These are phyloP conservation scores for Phialemoniopsis sp. DNA, from an alignment of 2,329 filamentous ascomycete genomes.

Conservation along the genomic window DNA sequence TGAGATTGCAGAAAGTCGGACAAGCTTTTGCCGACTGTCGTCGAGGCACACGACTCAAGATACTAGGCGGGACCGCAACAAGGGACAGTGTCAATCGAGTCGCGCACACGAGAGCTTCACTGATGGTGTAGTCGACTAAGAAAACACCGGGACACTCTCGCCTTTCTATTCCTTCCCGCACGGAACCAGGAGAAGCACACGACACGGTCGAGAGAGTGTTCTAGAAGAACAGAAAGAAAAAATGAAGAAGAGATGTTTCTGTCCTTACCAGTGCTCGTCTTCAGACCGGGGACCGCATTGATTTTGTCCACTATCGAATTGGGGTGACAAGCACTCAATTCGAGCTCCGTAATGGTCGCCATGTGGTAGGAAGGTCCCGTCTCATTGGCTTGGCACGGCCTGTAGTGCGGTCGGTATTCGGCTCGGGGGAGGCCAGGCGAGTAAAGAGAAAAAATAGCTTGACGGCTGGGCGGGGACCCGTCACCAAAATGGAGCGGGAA, in stretches of 20 bases:
- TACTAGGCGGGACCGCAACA: too few relatives aligned
- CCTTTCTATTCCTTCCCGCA: too few relatives aligned
- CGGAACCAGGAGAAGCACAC: too few relatives aligned
- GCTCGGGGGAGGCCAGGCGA: too few relatives aligned
- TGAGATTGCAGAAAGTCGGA: too few relatives aligned
- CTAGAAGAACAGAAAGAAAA: conserved; percentile 10
- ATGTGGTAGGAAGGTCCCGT: conserved; percentile 29
- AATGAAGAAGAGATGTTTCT: conserved; percentile 11
- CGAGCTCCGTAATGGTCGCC: conserved; percentile 40
- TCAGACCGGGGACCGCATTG: conserved; percentile 53
- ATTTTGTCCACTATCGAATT: conserved; percentile 49
- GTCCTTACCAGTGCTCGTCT: conserved; percentile 55
- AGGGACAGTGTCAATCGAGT: neutral
- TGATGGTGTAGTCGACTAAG: too few relatives aligned
- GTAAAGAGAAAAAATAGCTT: too few relatives aligned
- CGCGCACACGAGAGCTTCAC: too few relatives aligned
- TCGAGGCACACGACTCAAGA: conserved; percentile 1
- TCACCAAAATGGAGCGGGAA: too few relatives aligned
- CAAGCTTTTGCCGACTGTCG: too few relatives aligned
- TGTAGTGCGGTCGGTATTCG: neutral
- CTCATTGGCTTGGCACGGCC: conserved; percentile 18
- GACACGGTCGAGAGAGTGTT: neutral
- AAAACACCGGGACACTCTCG: too few relatives aligned
- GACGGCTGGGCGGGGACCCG: too few relatives aligned
- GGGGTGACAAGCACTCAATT: conserved; percentile 41